Percentiles rank a stretch among this genome's conserved stretches.
Evolutionary conservation across 495 filamentous ascomycete genomes (phyloP).

Genomic region (Daldinia caldariorum): DNA sequence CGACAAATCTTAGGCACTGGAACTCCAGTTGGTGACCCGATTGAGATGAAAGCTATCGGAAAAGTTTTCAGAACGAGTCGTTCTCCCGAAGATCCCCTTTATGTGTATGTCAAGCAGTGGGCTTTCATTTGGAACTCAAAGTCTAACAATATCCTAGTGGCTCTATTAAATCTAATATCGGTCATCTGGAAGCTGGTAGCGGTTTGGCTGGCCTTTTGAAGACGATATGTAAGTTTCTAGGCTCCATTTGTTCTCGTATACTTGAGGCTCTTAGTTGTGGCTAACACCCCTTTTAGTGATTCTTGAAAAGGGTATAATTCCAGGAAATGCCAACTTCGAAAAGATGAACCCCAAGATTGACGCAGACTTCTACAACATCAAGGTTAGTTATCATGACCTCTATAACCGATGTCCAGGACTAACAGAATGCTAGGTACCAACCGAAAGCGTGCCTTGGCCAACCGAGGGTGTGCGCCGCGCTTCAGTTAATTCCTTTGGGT

Average conservation of each 20-base stretch:
- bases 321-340: slow-evolving; percentile 56
- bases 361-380: slow-evolving; percentile 41
- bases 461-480: slow-evolving; percentile 51
- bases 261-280: background rate
- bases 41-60: slow-evolving; percentile 62
- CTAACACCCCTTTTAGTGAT: slow-evolving; percentile 46
- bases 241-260: slow-evolving; percentile 19
- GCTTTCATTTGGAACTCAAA: background rate
- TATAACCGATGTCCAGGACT: background rate
- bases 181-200: slow-evolving; percentile 63
- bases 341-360: slow-evolving; percentile 58
- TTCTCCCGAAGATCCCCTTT: slow-evolving; percentile 48
- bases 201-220: slow-evolving; percentile 66
- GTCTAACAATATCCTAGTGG: slow-evolving; percentile 45
- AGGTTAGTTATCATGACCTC: slow-evolving; percentile 13
- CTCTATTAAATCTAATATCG: slow-evolving; percentile 65
- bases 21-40: slow-evolving; percentile 65
- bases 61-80: slow-evolving; percentile 48
- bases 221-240: slow-evolving; percentile 54
- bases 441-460: slow-evolving; percentile 43
- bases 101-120: slow-evolving; percentile 48
- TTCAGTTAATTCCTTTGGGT: slow-evolving; percentile 67
- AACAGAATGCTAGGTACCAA: slow-evolving; percentile 40
- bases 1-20: slow-evolving; percentile 54
- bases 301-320: slow-evolving; percentile 61